Base-by-base conservation (phyloP, 2,329 filamentous ascomycete species). In the Phialophora tarda region DNA sequence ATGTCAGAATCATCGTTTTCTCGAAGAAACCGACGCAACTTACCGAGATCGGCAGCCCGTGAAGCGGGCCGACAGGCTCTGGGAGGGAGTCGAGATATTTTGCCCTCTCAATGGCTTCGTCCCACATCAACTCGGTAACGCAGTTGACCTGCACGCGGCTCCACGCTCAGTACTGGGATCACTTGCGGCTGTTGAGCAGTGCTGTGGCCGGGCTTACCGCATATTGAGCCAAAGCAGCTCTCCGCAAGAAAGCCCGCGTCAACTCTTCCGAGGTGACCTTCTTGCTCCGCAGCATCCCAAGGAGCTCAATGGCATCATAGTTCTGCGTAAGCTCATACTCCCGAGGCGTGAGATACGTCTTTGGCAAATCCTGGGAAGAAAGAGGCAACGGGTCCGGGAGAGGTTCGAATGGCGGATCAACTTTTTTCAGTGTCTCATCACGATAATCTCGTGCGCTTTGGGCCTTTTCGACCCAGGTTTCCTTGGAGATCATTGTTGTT, bases 31-130 rank as follows among this genome's bases (percentile, higher is more conserved):
- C 41, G 5, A 6, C 17, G 2, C 32, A 12, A 64, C 61, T 64
- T 30, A 66, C 68, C 57, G 79, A 87, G 50, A 89, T 77, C 2
- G 87, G 87, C 1, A 89, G 77, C 2, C 88, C 87, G 71, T 89
- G 87, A 0, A 90, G 79, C 1, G 87, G 86, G 0, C 88, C 88
- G 1, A 84, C 72, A 0, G 82, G 78, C 60, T 86, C 85, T 17
- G 61, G 57, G 12, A 66, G 54, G 5, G 80, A 78, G 63, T 87
- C 85, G 0, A 86, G 78, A 38, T 79, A 73, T 26, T 77, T 75
- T 0, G 84, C 84, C 11, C 78, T 78, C 17, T 77, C 63, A 1
- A 87, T 56, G 0, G 85, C 85, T 8, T 78, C 72, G 2, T 81
- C 77, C 71, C 86, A 85, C 54, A 85, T 80, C 23, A 83, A 81